Conservation (phyloP, 1,284 basidiomycete genomes). For the Trichosporon ovoides region DNA sequence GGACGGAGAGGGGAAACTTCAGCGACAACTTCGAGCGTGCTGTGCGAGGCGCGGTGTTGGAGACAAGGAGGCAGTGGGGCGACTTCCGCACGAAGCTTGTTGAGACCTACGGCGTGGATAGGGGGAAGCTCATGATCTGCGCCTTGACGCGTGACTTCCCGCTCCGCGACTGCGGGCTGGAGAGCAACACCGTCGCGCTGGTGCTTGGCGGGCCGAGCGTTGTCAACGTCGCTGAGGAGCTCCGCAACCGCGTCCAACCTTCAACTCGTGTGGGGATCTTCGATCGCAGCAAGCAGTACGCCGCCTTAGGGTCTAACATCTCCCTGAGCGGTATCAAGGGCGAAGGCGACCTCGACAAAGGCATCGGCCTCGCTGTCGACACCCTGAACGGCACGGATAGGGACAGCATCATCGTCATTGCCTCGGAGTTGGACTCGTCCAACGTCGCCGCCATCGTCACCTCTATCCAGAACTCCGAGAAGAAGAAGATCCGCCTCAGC, state of each 20-base stretch:
- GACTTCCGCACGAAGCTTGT: constrained; percentile 5
- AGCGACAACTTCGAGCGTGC: constrained; percentile 8
- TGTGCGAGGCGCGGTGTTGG: constrained; percentile 6
- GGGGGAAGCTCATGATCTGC: constrained; percentile 1
- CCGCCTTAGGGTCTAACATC: background rate
- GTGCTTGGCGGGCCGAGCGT: background rate
- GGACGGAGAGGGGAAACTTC: background rate
- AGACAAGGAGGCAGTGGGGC: constrained; percentile 9
- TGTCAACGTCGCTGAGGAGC: background rate
- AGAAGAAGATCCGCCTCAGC: background rate
- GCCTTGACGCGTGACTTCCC: constrained; percentile 11
- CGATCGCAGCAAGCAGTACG: background rate
- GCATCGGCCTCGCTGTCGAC: background rate
- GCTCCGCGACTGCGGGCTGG: background rate
- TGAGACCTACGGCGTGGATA: background rate
- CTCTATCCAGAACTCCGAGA: background rate
- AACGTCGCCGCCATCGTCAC: background rate
- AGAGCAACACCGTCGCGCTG: background rate
- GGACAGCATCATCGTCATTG: background rate
- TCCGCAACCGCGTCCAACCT: background rate
- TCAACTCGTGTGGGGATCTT: background rate
- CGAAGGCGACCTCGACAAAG: background rate
- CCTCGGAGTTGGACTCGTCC: background rate
- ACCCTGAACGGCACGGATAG: constrained; percentile 1
- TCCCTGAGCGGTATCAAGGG: background rate